Evolutionary conservation across 2,329 filamentous ascomycete genomes (phyloP).

Genomic region (Neopestalotiopsis clavispora): DNA sequence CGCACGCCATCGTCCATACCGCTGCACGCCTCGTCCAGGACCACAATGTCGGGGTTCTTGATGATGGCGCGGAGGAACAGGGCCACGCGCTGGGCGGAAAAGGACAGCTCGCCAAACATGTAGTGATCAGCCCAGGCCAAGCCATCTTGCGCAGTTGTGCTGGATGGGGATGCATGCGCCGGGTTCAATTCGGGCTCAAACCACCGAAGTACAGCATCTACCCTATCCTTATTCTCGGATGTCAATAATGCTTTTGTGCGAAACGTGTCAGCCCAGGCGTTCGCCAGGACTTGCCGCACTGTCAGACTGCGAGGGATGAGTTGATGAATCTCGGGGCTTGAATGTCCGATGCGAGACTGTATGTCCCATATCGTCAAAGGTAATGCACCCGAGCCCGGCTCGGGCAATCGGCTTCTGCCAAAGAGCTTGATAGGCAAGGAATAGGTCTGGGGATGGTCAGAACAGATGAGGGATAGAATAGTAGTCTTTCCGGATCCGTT

Average conservation of each 20-base stretch:
- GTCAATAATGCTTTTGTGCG: conserved; percentile 70
- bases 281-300: conserved; percentile 77
- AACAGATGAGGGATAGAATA: conserved; percentile 87
- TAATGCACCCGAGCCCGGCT: conserved; percentile 65
- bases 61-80: conserved; percentile 84
- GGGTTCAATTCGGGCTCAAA: conserved; percentile 82
- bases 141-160: conserved; percentile 23
- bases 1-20: conserved; percentile 82
- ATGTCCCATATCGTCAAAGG: conserved; percentile 93
- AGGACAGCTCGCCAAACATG: conserved; percentile 76
- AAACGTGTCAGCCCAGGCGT: conserved; percentile 90
- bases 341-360: conserved; percentile 87
- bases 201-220: conserved; percentile 74
- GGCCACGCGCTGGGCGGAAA: conserved; percentile 82
- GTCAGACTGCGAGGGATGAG: conserved; percentile 84
- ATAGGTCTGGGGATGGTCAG: conserved; percentile 94
- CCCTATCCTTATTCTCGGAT: conserved; percentile 56
- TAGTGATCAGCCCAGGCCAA: conserved; percentile 69
- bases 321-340: conserved; percentile 90
- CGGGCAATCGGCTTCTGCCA: conserved; percentile 78
- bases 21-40: conserved; percentile 87
- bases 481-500: conserved; percentile 98
- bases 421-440: conserved; percentile 87
- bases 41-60: conserved; percentile 79
- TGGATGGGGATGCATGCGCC: conserved; percentile 30